Evolutionary conservation across 1,139 yeast genomes (phyloP).

Genomic region (Protomyces inundatus): DNA sequence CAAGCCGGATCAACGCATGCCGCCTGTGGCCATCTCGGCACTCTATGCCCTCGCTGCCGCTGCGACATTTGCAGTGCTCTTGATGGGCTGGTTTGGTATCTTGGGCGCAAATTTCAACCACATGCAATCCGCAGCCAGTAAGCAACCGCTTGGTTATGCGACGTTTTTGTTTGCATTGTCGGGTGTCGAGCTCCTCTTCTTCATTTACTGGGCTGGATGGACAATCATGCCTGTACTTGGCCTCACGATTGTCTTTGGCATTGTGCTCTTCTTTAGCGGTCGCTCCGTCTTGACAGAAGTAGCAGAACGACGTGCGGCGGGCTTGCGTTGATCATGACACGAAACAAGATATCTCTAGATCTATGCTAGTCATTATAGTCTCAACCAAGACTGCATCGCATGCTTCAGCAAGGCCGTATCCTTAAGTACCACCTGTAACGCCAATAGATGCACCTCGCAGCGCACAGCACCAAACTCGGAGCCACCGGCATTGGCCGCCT

Average conservation of each 20-base stretch:
- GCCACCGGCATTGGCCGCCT: slow-evolving; percentile 19
- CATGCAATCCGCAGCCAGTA: neutral
- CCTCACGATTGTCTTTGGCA: neutral
- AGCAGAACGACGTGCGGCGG: slow-evolving; percentile 8
- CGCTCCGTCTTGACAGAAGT: slow-evolving; percentile 10
- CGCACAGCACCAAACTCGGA: slow-evolving; percentile 32
- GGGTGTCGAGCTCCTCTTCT: slow-evolving; percentile 10
- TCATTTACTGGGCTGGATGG: slow-evolving; percentile 26
- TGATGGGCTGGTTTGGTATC: slow-evolving; percentile 7
- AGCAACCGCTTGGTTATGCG: slow-evolving; percentile 11
- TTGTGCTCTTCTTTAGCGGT: slow-evolving; percentile 12
- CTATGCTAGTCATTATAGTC: neutral
- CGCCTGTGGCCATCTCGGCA: slow-evolving; percentile 5
- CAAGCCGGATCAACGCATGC: slow-evolving; percentile 3
- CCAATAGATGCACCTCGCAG: neutral
- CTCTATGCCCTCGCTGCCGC: slow-evolving; percentile 5
- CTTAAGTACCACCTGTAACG: neutral
- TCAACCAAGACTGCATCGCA: neutral
- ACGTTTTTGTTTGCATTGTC: slow-evolving; percentile 11
- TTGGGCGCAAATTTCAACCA: slow-evolving; percentile 10
- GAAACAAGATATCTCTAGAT: neutral
- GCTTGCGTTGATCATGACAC: neutral
- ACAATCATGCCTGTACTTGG: slow-evolving; percentile 13
- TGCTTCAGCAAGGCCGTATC: neutral
- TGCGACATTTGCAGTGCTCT: neutral